Base-by-base conservation (phyloP, 2,329 filamentous ascomycete genomes). In the Chalaropsis ovoidea region DNA sequence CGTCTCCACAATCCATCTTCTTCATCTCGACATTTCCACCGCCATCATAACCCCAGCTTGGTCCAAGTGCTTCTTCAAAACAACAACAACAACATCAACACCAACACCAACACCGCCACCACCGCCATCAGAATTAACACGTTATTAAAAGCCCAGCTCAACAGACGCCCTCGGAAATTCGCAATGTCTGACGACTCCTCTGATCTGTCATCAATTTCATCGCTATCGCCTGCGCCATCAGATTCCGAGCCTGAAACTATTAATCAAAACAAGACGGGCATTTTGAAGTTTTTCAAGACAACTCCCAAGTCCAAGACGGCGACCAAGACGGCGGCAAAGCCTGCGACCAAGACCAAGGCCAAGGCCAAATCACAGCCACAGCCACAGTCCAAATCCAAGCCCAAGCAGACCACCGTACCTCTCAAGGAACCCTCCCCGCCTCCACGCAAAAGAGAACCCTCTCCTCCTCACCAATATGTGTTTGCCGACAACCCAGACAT, bases 401-500 rank as follows among this genome's bases (percentile, higher is more conserved):
- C 75, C 70, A 72, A 74, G 65, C 22, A 58, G 31, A 39, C 31
- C 54, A 58, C 31, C 8, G 31, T 35, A 58, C 27, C 27, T 19
- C n/a, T 15, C 31, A 65, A 81, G 76, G 81, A 84, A 71, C 77
- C 80, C 64, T 83, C 85, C 70, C 85, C 87, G 69, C 85, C 85
- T 67, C 80, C 85, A 72, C 85, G 84, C 72, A 95, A 94, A 80
- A 82, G 93, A 74, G 86, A 88, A 67, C 86, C 90, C 22, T 96
- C 92, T 70, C 93, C 93, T 70, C 86, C 90, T 8, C 93, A 96
- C 75, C 90, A 96, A 80, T 89, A 88, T 76, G 87, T 90, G 35
- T 80, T 96, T 66, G 90, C 90, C 68, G 93, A 97, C 75, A 96
- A 95, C 75, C 83, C 88, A 69, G 88, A 94, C 73, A 92, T 97